Evolutionary conservation across 78 protist genomes (phyloP), one percentile per base, ranked within the genome.

Genomic region (Corallochytrium limacisporum): DNA sequence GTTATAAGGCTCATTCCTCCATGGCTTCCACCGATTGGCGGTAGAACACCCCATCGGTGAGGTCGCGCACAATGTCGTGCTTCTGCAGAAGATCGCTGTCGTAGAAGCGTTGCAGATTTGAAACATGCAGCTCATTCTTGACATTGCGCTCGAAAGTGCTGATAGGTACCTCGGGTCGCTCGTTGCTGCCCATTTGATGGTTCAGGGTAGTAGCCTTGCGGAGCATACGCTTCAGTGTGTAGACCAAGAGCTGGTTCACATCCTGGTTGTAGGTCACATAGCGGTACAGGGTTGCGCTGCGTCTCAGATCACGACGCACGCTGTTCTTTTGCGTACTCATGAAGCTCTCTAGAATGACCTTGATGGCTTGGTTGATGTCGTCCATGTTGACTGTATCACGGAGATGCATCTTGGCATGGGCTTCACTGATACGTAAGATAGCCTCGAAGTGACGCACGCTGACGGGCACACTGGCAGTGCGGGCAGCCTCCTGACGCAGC

Each of bases 361-460:
- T 69, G 32, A 94, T 87, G 51, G 98, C 97, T 31, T 82, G 20
- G 74, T 90, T 69, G 22, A 94, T 84, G 56, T 96, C 74, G 26
- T 55, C 65, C 35, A 39, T 39, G 53, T 33, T 32, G 46, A 68
- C 74, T 13, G 60, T 26, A 18, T 83, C 90, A 8, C 97, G 80
- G 47, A 96, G 84, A 65, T 90, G 95, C 95, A 94, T 84, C 44
- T 82, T 62, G 9, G 99, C 99, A 43, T 75, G 82, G 15, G 99
- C 96, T 75, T 92, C 98, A 16, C 96, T 62, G 73, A 96, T 72
- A 8, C 97, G 88, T 20, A 89, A 67, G 65, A 94, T 78, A 13
- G 92, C 72, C 74, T 96, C 98, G 29, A 96, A 42, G 72, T 89
- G 92, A 18, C 99, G 83, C 22, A 88, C 94, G 0, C 95, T 88